A percentile compares a stretch with the other conserved stretches of the same genome.
Conservation (phyloP, 1,284 basidiomycete species). For the Inonotus obliquus region DNA sequence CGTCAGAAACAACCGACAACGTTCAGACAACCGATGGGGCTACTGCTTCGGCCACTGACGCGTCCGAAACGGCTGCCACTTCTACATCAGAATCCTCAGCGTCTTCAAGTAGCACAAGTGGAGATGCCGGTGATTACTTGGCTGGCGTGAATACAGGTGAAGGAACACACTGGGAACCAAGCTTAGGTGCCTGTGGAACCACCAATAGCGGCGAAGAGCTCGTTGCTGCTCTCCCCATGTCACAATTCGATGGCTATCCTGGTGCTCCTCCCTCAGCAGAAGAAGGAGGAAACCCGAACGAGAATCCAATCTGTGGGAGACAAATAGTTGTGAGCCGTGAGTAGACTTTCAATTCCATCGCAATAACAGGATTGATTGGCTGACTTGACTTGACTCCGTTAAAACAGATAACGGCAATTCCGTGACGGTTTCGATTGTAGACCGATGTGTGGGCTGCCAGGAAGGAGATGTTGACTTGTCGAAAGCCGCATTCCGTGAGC, state of each 20-base stretch:
- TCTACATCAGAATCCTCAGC: background rate
- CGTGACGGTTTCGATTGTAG: slow-evolving; percentile 25
- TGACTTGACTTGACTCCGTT: background rate
- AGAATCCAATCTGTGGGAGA: slow-evolving; percentile 30
- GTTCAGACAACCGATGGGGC: too few species aligned
- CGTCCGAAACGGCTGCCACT: too few species aligned
- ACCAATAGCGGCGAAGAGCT: slow-evolving; percentile 34
- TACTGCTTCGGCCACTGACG: background rate
- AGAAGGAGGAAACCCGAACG: slow-evolving; percentile 22
- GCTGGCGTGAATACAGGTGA: slow-evolving; percentile 7
- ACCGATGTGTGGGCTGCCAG: slow-evolving; percentile 21
- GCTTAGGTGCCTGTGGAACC: slow-evolving; percentile 41
- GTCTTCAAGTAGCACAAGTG: background rate
- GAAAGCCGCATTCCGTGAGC: slow-evolving; percentile 23
- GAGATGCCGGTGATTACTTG: background rate
- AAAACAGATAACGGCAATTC: slow-evolving; percentile 21
- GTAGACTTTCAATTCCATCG: slow-evolving; percentile 7
- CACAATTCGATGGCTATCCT: slow-evolving; percentile 36
- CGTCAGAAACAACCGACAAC: too few species aligned
- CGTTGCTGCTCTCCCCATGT: slow-evolving; percentile 38
- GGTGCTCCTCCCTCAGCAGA: slow-evolving; percentile 24
- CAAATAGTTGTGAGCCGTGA: slow-evolving; percentile 27
- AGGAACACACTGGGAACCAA: slow-evolving; percentile 30
- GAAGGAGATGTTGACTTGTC: slow-evolving; percentile 25
- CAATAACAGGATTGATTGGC: background rate